Evolutionary conservation across 129 eudicot species (phyloP), one percentile per base, ranked within the genome.

Genomic region (Glebionis coronaria): DNA sequence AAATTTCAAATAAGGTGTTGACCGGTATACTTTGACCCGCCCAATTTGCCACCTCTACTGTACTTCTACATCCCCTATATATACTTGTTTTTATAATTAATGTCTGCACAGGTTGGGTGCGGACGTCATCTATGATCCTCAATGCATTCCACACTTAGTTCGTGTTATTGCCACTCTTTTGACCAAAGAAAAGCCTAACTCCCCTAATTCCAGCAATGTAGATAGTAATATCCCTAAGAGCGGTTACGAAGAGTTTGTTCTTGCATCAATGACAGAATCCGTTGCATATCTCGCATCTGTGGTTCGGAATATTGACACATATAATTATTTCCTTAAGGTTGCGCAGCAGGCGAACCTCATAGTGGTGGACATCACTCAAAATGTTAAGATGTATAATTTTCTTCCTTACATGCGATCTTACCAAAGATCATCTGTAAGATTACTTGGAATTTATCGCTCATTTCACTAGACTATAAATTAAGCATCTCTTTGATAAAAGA

Each of bases 201-300:
- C 68, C 10, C 31, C 10, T 53, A 35, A 64, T 63, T 14, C 31
- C 14, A n/a, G 67, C 11, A n/a, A 57, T 56, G 27, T 45, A 56
- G 15, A 56, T 49, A 44, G 56, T 68, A 44, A 28, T 65, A 44
- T 29, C 66, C 25, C 9, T 0, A 54, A 21, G 28, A 64, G 12
- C 38, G 18, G 18, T 12, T 65, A 74, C 12, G 9, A 67, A 11
- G 80, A 68, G 65, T 61, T 61, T 76, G 25, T 68, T 58, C 65
- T 51, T 65, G 72, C 78, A 44, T 52, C 61, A 16, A 60, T 16
- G 19, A 42, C 59, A 44, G 63, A 70, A 25, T 87, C 91, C 3
- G 80, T 88, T 54, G 98, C 98, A 27, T 82, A 83, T 79, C 82
- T 92, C 29, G 92, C 98, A 12, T 83, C 90, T 4, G 98, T 92